A percentile compares a stretch with the other conserved stretches of the same genome.
Conservation (phyloP, 179 eudicot species). For the Beta corolliflora region DNA sequence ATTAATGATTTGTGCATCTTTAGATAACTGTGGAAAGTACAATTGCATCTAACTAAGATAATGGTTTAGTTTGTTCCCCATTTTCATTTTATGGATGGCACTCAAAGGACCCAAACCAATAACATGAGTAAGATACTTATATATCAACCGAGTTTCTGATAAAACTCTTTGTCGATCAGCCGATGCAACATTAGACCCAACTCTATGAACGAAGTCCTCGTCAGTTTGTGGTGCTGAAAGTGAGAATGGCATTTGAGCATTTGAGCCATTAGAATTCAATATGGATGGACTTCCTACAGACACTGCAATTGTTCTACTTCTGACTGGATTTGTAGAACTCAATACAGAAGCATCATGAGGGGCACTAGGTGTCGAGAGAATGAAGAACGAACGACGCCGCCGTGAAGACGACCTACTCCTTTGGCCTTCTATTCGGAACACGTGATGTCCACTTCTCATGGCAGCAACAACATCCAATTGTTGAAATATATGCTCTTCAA, state of each 20-base stretch:
- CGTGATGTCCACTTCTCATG: conserved; percentile 56
- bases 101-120: background rate
- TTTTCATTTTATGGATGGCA: background rate
- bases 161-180: conserved; percentile 23
- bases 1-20: background rate
- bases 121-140: background rate
- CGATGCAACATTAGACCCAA: conserved; percentile 24
- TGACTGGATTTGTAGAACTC: conserved; percentile 24
- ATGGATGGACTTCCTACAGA: conserved; percentile 27
- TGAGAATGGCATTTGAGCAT: conserved; percentile 21
- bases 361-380: conserved; percentile 49
- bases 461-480: conserved; percentile 74
- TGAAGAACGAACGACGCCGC: conserved; percentile 50
- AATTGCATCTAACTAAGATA: background rate
- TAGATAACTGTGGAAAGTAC: background rate
- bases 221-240: conserved; percentile 25
- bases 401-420: conserved; percentile 46
- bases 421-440: conserved; percentile 48
- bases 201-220: conserved; percentile 25
- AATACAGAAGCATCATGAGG: conserved; percentile 32
- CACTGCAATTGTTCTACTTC: conserved; percentile 28
- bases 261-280: conserved; percentile 22
- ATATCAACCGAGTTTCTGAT: conserved; percentile 35
- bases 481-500: conserved; percentile 74
- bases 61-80: background rate